Conservation (phyloP, 2,329 filamentous ascomycete genomes). For the Tolypocladium capitatum region DNA sequence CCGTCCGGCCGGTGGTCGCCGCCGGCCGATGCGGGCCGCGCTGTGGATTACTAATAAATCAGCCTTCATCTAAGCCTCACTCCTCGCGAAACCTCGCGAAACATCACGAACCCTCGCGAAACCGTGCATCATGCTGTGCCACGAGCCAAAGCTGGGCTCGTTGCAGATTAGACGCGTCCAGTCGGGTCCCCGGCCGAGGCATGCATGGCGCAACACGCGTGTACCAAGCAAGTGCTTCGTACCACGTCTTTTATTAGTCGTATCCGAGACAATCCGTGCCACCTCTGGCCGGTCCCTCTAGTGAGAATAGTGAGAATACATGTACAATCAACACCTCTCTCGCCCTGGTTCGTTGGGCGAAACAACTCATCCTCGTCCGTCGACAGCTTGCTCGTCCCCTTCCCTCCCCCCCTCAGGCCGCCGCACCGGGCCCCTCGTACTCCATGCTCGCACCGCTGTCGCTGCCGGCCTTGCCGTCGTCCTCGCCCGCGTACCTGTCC, state of each 20-base stretch:
- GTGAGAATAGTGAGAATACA: conserved; percentile 1
- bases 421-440: conserved; percentile 27
- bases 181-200: no score
- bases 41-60: no score
- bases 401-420: conserved; percentile 20
- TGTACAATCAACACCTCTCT: not conserved
- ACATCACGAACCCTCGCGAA: no score
- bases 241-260: conserved; percentile 1
- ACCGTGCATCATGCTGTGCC: no score
- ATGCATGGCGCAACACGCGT: not conserved
- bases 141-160: no score
- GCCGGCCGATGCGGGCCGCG: conserved; percentile 4
- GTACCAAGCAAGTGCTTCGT: no score
- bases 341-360: not conserved
- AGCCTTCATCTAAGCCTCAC: no score
- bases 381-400: conserved; percentile 6
- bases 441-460: conserved; percentile 26
- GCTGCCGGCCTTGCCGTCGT: conserved; percentile 24
- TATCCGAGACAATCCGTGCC: not conserved
- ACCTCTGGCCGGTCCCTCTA: not conserved
- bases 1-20: no score
- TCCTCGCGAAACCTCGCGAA: no score
- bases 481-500: conserved; percentile 54
- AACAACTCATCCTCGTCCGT: not conserved
- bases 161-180: no score